Conservation (phyloP, 805 yeast genomes). For the Trichomonascus vanleenenianus region DNA sequence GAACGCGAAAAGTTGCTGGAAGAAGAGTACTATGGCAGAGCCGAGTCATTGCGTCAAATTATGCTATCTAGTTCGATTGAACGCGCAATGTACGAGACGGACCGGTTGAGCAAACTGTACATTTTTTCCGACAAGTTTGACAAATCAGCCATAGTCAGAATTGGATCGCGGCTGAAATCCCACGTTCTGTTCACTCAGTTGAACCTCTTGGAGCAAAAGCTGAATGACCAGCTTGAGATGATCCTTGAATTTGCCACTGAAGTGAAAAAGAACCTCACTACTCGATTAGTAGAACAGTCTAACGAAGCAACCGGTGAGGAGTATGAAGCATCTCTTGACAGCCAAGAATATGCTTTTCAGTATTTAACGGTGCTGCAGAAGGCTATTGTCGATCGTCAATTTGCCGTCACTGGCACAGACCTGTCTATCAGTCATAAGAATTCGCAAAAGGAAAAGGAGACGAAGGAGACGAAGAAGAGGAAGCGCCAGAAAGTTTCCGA, state of each 20-base stretch:
- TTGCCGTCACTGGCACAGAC: constrained; percentile 32
- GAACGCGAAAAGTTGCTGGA: constrained; percentile 31
- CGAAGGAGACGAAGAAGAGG: constrained; percentile 21
- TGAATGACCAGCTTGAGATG: constrained; percentile 45
- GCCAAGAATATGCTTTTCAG: constrained; percentile 55
- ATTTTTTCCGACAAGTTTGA: no score
- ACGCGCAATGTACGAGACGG: constrained; percentile 15
- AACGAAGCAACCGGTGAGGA: constrained; percentile 63
- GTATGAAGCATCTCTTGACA: constrained; percentile 63
- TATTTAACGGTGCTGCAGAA: constrained; percentile 29
- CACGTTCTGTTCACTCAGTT: constrained; percentile 9
- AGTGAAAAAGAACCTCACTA: constrained; percentile 36
- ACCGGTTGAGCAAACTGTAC: neutral
- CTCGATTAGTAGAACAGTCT: constrained; percentile 45
- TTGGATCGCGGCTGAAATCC: constrained; percentile 14
- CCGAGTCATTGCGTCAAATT: constrained; percentile 52
- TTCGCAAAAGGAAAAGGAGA: constrained; percentile 11
- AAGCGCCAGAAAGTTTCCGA: neutral
- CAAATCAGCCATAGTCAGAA: no score
- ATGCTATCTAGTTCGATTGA: constrained; percentile 37
- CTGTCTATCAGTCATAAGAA: constrained; percentile 21
- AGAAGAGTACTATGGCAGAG: constrained; percentile 45
- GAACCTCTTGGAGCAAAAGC: constrained; percentile 17
- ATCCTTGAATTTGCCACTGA: constrained; percentile 46
- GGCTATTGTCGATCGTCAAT: constrained; percentile 34